A percentile compares a stretch with the other conserved stretches of the same genome.
Conservation (phyloP, 73 alveolate genomes). For the Diophrys appendiculata region DNA sequence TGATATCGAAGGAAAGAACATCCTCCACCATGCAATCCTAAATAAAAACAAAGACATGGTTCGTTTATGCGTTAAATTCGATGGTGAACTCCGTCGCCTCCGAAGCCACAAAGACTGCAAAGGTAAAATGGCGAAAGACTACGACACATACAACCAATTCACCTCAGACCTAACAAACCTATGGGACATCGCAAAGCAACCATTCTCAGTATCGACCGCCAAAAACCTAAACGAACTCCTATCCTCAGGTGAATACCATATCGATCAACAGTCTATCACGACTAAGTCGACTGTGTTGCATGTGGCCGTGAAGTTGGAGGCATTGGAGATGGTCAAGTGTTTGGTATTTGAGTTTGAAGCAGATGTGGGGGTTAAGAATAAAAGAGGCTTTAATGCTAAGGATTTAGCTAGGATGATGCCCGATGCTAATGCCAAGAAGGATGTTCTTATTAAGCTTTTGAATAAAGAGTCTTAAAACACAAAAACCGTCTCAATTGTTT, state of each 20-base stretch:
- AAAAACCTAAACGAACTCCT: constrained; percentile 51
- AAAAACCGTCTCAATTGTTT: constrained; percentile 5
- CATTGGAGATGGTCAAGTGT: constrained; percentile 24
- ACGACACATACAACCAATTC: constrained; percentile 61
- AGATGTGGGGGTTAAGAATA: constrained; percentile 18
- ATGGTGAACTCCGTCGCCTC: constrained; percentile 63
- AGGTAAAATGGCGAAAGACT: constrained; percentile 67
- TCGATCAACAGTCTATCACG: constrained; percentile 64
- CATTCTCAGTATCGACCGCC: no score
- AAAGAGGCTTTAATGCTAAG: constrained; percentile 7
- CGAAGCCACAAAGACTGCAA: constrained; percentile 61
- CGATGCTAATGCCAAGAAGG: constrained; percentile 23
- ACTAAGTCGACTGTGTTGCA: constrained; percentile 72
- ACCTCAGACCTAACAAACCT: constrained; percentile 56
- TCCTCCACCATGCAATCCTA: constrained; percentile 71
- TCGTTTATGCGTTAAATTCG: constrained; percentile 52
- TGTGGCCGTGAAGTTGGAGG: constrained; percentile 56
- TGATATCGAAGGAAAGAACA: constrained; percentile 56
- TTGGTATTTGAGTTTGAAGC: constrained; percentile 25
- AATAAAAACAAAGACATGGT: constrained; percentile 63
- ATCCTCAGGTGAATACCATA: constrained; percentile 25
- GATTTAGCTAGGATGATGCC: constrained; percentile 2
- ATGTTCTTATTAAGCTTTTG: constrained; percentile 11
- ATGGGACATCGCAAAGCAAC: constrained; percentile 78
- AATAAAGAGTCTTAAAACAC: constrained; percentile 24